phyloP scores from a whole-genome alignment of 2,329 filamentous ascomycete genomes.

The Neopestalotiopsis sp. region DNA sequence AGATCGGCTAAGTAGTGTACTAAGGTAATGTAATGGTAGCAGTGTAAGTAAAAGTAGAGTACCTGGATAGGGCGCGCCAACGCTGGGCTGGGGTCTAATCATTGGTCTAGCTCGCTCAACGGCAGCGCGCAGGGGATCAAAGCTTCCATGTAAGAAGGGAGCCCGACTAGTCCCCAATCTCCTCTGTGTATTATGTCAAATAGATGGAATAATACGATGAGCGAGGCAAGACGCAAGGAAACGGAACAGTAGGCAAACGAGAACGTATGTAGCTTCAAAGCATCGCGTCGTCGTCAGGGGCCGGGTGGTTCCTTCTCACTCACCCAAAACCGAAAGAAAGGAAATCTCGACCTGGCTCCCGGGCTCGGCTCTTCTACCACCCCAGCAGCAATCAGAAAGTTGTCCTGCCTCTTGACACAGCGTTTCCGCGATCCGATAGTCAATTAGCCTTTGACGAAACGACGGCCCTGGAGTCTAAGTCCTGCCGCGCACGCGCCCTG shows the following conservation, averaged over 20 bases:
- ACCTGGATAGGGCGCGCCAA: neutral
- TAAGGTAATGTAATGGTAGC: neutral
- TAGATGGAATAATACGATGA: neutral
- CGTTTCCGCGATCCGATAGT: neutral
- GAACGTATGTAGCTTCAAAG: neutral
- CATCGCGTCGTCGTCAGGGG: neutral
- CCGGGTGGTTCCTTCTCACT: neutral
- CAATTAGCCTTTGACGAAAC: neutral
- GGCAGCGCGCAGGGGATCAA: neutral
- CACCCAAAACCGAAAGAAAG: too few relatives aligned
- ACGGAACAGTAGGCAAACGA: neutral
- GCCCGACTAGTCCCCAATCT: neutral
- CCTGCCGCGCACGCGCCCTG: constrained; percentile 3
- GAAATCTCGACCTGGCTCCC: neutral
- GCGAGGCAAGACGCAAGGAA: neutral
- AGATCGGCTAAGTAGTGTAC: neutral
- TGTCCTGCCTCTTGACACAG: constrained; percentile 2
- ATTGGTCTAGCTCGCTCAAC: neutral
- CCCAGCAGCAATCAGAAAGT: neutral
- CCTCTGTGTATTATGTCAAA: neutral
- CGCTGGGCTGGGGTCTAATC: neutral
- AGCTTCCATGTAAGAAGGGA: neutral
- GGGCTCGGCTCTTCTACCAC: neutral
- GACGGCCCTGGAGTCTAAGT: constrained; percentile 5
- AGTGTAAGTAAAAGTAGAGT: too few relatives aligned